Evolutionary conservation across 129 eudicot genomes (phyloP), one percentile per base, ranked within the genome.

Genomic region (Kitagawia praeruptora): DNA sequence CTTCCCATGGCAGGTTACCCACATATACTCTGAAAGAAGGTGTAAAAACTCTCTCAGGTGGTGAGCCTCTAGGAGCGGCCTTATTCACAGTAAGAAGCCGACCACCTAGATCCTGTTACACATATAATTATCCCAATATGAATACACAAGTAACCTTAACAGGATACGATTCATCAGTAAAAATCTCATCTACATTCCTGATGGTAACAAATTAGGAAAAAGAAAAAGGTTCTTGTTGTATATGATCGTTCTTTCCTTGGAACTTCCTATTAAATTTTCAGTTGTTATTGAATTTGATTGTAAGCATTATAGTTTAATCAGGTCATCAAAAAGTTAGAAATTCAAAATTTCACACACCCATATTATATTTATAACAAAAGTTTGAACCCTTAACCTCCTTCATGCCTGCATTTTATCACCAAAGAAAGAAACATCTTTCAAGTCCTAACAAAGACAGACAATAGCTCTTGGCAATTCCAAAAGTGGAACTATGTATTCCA

Each of bases 11-110:
- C 61, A 89, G 84, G 83, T 89, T 89, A 75, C 93, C 89, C 15
- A 89, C 91, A 58, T 87, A 89, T 64, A 89, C 51, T 82, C 86
- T 85, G 85, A 73, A 85, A 39, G 85, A 38, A 58, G 87, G 81
- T 53, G 46, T 89, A 71, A 77, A 85, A 40, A 69, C 85, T 61
- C 89, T 83, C 79, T 85, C 91, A 1, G 87, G 86, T 45, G 82
- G 87, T 28, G 93, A 74, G 23, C 93, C 91, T 77, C 89, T 87
- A 71, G 93, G 93, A 46, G 93, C 85, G 78, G 93, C 93, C 82
- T 83, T 89, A 81, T 87, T 87, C 70, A 89, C 91, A 61, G 89
- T 85, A 78, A 89, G 78, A 49, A 80, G 79, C 66, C 93, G 85
- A 78, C 91, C 93, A 76, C 80, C 80, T 53, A 84, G 31, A 54